These are phyloP conservation scores for Gautieria morchelliformis DNA, from an alignment of 768 basidiomycete genomes.

Conservation along the genomic window DNA sequence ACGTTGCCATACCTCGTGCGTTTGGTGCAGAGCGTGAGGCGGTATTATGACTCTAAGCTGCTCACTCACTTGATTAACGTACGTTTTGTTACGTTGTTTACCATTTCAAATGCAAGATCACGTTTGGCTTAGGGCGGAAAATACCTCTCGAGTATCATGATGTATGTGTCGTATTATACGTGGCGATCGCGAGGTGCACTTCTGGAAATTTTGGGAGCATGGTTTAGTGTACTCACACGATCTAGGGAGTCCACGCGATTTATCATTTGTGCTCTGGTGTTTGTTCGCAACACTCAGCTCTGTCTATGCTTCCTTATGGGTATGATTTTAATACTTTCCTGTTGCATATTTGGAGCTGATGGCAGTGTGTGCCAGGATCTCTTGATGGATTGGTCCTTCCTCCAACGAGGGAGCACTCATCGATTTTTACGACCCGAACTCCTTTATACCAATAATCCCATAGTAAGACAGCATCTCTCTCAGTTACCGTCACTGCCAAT, in stretches of 20 bases:
- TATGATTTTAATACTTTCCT: constrained; percentile 17
- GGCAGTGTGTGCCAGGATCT: constrained; percentile 47
- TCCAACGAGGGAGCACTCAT: constrained; percentile 45
- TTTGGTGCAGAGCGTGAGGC: constrained; percentile 76
- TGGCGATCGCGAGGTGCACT: constrained; percentile 62
- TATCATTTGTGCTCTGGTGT: constrained; percentile 59
- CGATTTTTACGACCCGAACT: constrained; percentile 65
- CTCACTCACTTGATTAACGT: constrained; percentile 84
- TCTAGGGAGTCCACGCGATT: constrained; percentile 29
- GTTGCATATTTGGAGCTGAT: not conserved
- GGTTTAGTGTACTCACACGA: not conserved
- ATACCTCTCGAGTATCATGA: constrained; percentile 59
- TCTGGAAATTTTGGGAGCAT: not conserved
- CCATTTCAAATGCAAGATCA: not conserved
- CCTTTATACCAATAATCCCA: constrained; percentile 54
- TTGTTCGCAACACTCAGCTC: constrained; percentile 55
- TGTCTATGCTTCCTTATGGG: constrained; percentile 72
- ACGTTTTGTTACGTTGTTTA: constrained; percentile 14
- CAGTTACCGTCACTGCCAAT: not conserved
- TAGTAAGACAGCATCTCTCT: constrained; percentile 29
- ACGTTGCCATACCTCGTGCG: constrained; percentile 67
- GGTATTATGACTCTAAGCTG: constrained; percentile 71
- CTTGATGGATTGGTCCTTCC: constrained; percentile 86
- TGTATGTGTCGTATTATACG: constrained; percentile 57
- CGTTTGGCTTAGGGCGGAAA: constrained; percentile 61